Percentiles rank a stretch among this genome's conserved stretches.
These are phyloP conservation scores for Citrus maxima DNA, from an alignment of 345 rosid genomes.

Conservation along the genomic window DNA sequence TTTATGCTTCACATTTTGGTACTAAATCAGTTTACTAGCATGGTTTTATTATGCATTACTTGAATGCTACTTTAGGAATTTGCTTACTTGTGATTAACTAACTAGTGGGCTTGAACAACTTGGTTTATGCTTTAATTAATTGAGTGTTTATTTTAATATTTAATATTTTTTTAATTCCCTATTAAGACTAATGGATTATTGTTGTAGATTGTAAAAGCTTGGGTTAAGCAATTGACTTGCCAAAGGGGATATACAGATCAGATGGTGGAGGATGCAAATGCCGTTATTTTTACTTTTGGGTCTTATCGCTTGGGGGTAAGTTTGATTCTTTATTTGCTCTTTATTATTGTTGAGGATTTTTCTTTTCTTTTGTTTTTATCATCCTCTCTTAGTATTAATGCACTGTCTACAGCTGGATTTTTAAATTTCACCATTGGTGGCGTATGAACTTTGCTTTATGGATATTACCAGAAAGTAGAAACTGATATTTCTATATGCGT, in stretches of 20 bases:
- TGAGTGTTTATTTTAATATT: too few relatives aligned
- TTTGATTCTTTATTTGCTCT: slow-evolving; percentile 1
- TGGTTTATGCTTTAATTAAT: neutral
- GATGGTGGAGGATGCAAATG: slow-evolving; percentile 94
- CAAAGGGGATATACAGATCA: slow-evolving; percentile 76
- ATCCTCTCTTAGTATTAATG: neutral
- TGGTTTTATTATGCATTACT: neutral
- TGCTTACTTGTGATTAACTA: neutral
- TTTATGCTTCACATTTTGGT: neutral
- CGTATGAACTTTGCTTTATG: neutral
- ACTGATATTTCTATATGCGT: neutral
- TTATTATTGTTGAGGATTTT: neutral
- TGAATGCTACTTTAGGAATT: neutral
- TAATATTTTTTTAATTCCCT: neutral
- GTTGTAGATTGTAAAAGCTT: slow-evolving; percentile 67
- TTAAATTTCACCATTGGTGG: neutral
- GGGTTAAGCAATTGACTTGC: slow-evolving; percentile 79
- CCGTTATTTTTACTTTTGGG: slow-evolving; percentile 86
- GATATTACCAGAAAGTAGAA: neutral
- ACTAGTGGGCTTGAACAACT: neutral
- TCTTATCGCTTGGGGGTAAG: slow-evolving; percentile 92
- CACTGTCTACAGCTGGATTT: neutral
- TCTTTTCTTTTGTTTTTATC: neutral
- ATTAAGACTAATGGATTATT: neutral
- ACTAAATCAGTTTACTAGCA: neutral